Base-by-base conservation (phyloP, 495 filamentous ascomycete species). In the Saxophila tyrrhenica region DNA sequence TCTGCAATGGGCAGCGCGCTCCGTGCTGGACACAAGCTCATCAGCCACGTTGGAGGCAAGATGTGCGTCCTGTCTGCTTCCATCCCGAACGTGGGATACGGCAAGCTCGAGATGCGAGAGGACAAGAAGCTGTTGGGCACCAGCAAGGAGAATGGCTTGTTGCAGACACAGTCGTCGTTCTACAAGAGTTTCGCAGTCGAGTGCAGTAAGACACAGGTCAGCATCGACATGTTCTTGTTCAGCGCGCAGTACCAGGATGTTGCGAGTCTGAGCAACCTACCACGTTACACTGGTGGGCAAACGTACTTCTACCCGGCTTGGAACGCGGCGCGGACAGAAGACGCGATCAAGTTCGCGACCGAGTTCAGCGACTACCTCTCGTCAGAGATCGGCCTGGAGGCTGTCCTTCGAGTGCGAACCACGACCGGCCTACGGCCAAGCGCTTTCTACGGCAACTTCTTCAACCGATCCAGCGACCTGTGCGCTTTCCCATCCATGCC, bases 131-230 rank as follows among this genome's bases (percentile, higher is more conserved):
- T 95, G 17, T 78, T 98, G 3, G 92, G 92, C 54, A 98, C 92
- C 2, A 88, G 80, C 65, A 95, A 95, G 69, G 92, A 98, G 64
- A 86, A 78, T 60, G 73, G 74, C 51, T 75, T 98, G 25, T 73
- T 98, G 47, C 91, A 96, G 65, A 97, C 94, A 0, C 86, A 78
- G 13, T 94, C 85, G 72, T 85, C 86, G 58, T 98, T 98, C 69
- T 98, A 98, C 78, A 98, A 98, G 75, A 94, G 87, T 65, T 98
- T 98, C 67, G 92, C 92, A 1, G 94, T 98, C 5, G 92, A 98
- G 65, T 98, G 92, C 68, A 96, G 91, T 43, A 98, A 98, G 71
- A 90, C 90, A 56, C 92, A 98, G 67, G 91, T 98, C 9, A 97
- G 91, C 0, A 87, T 97, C 63, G 92, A 98, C 69, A 98, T 98